phyloP scores from a whole-genome alignment of 169 alveolate genomes.

The Plasmodium cynomolgi region DNA sequence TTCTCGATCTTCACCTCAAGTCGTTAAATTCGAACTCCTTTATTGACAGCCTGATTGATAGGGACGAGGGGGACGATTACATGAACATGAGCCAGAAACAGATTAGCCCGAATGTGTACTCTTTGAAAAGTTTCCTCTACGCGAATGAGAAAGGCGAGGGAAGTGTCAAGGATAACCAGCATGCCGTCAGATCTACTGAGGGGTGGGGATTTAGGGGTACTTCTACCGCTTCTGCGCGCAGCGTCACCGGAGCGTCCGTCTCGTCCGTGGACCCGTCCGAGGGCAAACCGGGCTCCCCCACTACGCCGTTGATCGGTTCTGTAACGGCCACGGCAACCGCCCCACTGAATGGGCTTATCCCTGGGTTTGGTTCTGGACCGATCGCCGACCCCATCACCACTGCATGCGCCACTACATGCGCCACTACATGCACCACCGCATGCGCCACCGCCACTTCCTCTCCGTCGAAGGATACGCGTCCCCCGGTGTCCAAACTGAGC shows the following conservation, averaged over 20 bases:
- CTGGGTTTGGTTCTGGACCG: neutral
- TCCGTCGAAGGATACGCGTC: neutral
- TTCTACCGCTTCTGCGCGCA: conserved; percentile 1
- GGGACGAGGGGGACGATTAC: conserved; percentile 57
- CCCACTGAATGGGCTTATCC: neutral
- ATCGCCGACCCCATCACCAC: neutral
- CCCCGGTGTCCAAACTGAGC: neutral
- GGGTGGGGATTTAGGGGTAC: neutral
- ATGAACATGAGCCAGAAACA: conserved; percentile 31
- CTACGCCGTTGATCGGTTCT: neutral
- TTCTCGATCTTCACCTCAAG: conserved; percentile 76
- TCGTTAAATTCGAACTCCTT: conserved; percentile 56
- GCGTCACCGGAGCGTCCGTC: neutral
- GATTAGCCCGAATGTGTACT: conserved; percentile 31
- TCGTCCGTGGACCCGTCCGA: neutral
- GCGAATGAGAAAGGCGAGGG: conserved; percentile 9
- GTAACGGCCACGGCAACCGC: neutral
- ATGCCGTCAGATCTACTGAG: neutral
- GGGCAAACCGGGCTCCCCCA: neutral
- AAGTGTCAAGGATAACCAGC: neutral
- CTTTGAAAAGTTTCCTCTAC: conserved; percentile 19
- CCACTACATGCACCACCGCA: neutral
- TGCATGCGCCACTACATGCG: neutral
- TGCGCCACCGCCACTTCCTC: neutral
- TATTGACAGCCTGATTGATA: conserved; percentile 43